Evolutionary conservation across 2,329 filamentous ascomycete genomes (phyloP).

Genomic region (Chaetomium strumarium): DNA sequence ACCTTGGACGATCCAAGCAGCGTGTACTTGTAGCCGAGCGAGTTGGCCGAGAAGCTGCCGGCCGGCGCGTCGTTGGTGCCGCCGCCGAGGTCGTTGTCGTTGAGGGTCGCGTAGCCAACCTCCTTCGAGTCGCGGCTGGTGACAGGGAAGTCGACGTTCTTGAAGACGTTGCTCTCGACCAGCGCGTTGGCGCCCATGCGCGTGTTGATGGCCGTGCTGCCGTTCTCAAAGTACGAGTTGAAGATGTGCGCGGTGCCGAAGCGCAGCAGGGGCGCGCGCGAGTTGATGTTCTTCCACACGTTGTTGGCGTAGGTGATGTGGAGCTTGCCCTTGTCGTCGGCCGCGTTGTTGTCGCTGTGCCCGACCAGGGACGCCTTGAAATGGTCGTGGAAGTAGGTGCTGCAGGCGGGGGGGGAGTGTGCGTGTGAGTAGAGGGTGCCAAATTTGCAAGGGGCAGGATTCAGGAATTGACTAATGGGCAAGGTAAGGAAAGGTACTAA

Average conservation of each 20-base stretch:
- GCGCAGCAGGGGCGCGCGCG: constrained; percentile 55
- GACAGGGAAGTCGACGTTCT: constrained; percentile 33
- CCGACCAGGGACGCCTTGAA: constrained; percentile 53
- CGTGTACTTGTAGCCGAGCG: constrained; percentile 48
- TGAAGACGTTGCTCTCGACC: constrained; percentile 50
- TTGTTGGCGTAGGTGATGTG: constrained; percentile 63
- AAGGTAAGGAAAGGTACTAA: not conserved
- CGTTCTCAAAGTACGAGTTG: constrained; percentile 24
- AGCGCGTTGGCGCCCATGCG: constrained; percentile 53
- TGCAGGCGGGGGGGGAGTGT: constrained; percentile 1
- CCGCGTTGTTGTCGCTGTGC: constrained; percentile 53
- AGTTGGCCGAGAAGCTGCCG: constrained; percentile 40
- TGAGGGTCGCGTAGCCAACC: constrained; percentile 36
- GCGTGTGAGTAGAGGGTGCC: too few species aligned
- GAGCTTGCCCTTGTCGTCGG: constrained; percentile 56
- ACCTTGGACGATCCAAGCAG: constrained; percentile 45
- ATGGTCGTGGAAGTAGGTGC: constrained; percentile 38
- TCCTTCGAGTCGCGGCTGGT: constrained; percentile 37
- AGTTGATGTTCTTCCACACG: constrained; percentile 59
- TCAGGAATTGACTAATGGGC: too few species aligned
- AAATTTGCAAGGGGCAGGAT: too few species aligned
- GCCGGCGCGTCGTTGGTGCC: constrained; percentile 42
- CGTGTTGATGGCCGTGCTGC: constrained; percentile 46
- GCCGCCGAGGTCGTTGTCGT: constrained; percentile 40
- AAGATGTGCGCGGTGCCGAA: constrained; percentile 59